Evolutionary conservation across 257 asterid genomes (phyloP), one percentile per base, ranked within the genome.

Genomic region (Dorcoceras hygrometricum): DNA sequence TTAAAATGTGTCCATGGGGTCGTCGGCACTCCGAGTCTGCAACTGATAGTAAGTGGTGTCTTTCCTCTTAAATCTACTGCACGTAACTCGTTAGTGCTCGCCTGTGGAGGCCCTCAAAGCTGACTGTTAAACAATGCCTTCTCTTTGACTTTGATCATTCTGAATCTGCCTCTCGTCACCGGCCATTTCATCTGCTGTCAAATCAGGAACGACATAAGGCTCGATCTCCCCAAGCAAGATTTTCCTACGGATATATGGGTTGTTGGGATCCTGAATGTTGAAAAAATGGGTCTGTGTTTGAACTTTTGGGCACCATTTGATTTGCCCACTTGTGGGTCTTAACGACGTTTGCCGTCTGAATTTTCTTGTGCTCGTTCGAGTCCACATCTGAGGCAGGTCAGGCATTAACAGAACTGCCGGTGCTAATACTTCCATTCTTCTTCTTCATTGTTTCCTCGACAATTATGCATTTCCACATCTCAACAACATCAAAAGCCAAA

Each of bases 401-500:
- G 3, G 46, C 14, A 11, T 20, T 34, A 23, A 23, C 25, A 23
- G 43, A 34, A 8, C 19, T 9, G 11, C 31, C 20, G 16, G 73
- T 69, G 43, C 69, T 79, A 3, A 57, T 61, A 22, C 62, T 53
- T 68, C 81, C 89, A 10, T 79, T 79, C 14, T 36, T 36, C 81
- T 73, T 87, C 68, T 77, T 84, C 60, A 50, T 67, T 32, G 95
- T 86, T 73, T 93, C 99, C 77, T 86, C 77, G 32, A 88, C 83
- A 23, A 93, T 79, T 61, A 93, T 82, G 28, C 63, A 46, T 81
- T 90, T 93, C 99, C 99, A 93, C 31, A 85, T 82, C 48, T 81
- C 95, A 69, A 93, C 86, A 48, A 90, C 89, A 29, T 90, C 96
- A 57, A 88, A 71, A 55, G 99, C 97, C 80, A 88, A 69, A 12